A percentile compares a stretch with the other conserved stretches of the same genome.
phyloP scores from a whole-genome alignment of 148 eudicot genomes.

The Linanthus parryae region DNA sequence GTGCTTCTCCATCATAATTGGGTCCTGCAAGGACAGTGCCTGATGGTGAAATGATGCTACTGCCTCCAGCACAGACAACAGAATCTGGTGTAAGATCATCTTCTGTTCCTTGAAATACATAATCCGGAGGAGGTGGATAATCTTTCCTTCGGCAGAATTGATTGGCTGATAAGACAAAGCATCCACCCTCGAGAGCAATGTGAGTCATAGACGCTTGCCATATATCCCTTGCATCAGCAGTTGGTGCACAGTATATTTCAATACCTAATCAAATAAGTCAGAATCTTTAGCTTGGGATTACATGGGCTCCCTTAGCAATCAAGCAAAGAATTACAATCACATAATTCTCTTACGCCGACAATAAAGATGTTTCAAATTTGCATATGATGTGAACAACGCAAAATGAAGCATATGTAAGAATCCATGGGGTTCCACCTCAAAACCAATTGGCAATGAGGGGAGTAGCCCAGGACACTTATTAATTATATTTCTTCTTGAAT shows the following conservation, averaged over 20 bases:
- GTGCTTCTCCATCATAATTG: constrained; percentile 86
- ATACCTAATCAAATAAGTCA: too few relatives aligned
- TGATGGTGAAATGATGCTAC: constrained; percentile 87
- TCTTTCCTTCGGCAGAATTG: constrained; percentile 88
- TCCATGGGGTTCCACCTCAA: too few relatives aligned
- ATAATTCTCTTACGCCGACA: too few relatives aligned
- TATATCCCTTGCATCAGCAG: constrained; percentile 80
- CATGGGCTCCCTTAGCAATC: too few relatives aligned
- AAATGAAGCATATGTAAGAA: too few relatives aligned
- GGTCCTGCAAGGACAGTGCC: constrained; percentile 89
- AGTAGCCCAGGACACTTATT: too few relatives aligned
- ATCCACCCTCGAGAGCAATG: constrained; percentile 96
- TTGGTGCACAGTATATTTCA: constrained; percentile 96
- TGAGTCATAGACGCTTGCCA: constrained; percentile 99
- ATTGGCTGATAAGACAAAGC: constrained; percentile 85
- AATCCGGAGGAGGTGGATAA: constrained; percentile 90
- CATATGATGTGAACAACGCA: too few relatives aligned
- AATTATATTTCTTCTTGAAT: too few relatives aligned
- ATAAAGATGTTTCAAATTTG: too few relatives aligned
- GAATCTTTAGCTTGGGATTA: too few relatives aligned
- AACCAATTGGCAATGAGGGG: too few relatives aligned
- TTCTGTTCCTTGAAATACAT: constrained; percentile 54
- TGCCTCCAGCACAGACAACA: constrained; percentile 92
- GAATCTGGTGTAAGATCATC: constrained; percentile 81
- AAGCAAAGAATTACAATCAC: too few relatives aligned